Conservation (phyloP, 305 asterid species). For the Ilex paraguariensis region DNA sequence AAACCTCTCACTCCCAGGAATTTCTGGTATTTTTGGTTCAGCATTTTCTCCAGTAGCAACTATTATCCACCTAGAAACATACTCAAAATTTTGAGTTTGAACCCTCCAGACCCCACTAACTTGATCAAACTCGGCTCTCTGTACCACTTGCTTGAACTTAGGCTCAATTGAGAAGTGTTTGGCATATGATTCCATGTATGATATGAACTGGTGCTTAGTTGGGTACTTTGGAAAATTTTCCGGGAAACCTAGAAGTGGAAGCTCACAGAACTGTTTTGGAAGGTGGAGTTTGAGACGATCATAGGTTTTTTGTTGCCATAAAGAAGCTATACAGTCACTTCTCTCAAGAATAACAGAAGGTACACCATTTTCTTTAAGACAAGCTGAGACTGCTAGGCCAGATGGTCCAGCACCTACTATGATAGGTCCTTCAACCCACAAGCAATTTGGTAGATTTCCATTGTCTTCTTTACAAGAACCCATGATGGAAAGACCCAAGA, state of each 20-base stretch:
- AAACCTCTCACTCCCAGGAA: conserved; percentile 52
- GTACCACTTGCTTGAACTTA: conserved; percentile 42
- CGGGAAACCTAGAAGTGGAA: conserved; percentile 61
- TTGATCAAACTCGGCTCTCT: conserved; percentile 36
- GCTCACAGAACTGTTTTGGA: conserved; percentile 77
- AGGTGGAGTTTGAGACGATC: conserved; percentile 86
- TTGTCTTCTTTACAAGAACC: conserved; percentile 33
- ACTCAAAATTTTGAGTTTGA: conserved; percentile 28
- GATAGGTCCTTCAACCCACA: conserved; percentile 53
- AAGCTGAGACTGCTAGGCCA: conserved; percentile 87
- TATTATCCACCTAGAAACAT: conserved; percentile 48
- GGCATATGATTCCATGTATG: conserved; percentile 73
- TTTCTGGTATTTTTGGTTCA: conserved; percentile 61
- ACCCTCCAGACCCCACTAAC: conserved; percentile 52
- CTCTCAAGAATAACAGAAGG: conserved; percentile 65
- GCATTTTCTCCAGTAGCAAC: conserved; percentile 94
- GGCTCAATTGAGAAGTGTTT: conserved; percentile 46
- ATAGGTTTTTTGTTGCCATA: conserved; percentile 74
- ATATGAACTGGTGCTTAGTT: conserved; percentile 55
- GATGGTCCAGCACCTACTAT: conserved; percentile 95
- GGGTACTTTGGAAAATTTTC: conserved; percentile 67
- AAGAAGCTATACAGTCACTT: conserved; percentile 69
- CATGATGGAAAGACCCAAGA: conserved; percentile 18
- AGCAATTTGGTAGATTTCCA: conserved; percentile 11
- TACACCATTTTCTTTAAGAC: conserved; percentile 56